These are phyloP conservation scores for Wallemia ichthyophaga DNA, from an alignment of 1,284 basidiomycete species.

Conservation along the genomic window DNA sequence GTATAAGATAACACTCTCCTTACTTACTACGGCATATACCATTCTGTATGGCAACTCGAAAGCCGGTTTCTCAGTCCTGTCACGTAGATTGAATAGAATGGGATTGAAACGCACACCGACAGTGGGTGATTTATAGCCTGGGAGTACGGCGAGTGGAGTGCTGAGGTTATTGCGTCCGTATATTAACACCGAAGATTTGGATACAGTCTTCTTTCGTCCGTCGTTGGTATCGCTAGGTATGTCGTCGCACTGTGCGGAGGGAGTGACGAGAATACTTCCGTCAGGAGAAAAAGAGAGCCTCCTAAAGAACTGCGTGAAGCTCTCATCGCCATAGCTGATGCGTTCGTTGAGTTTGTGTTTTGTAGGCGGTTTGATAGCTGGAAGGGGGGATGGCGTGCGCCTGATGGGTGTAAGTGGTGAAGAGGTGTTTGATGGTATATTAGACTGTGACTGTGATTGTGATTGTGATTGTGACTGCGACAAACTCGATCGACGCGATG, in stretches of 20 bases:
- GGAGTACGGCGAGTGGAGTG: slow-evolving; percentile 71
- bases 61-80: slow-evolving; percentile 21
- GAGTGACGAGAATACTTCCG: slow-evolving; percentile 68
- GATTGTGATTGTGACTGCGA: slow-evolving; percentile 10
- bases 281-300: slow-evolving; percentile 81
- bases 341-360: slow-evolving; percentile 7
- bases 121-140: slow-evolving; percentile 82
- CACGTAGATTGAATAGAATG: slow-evolving; percentile 57
- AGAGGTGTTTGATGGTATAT: background rate
- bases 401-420: slow-evolving; percentile 21
- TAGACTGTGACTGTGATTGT: background rate
- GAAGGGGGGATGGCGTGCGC: slow-evolving; percentile 58
- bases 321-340: slow-evolving; percentile 67
- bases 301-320: slow-evolving; percentile 82
- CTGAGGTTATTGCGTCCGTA: slow-evolving; percentile 83
- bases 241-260: slow-evolving; percentile 86
- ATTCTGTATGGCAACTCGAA: slow-evolving; percentile 80
- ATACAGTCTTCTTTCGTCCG: slow-evolving; percentile 18
- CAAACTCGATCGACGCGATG: slow-evolving; percentile 57
- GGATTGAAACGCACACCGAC: slow-evolving; percentile 84
- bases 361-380: slow-evolving; percentile 34
- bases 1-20: slow-evolving; percentile 81
- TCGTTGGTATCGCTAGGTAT: slow-evolving; percentile 5
- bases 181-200: slow-evolving; percentile 53
- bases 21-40: slow-evolving; percentile 84